These are phyloP conservation scores for Chaetoceros muelleri DNA, from an alignment of 108 stramenopile genomes.

Conservation along the genomic window DNA sequence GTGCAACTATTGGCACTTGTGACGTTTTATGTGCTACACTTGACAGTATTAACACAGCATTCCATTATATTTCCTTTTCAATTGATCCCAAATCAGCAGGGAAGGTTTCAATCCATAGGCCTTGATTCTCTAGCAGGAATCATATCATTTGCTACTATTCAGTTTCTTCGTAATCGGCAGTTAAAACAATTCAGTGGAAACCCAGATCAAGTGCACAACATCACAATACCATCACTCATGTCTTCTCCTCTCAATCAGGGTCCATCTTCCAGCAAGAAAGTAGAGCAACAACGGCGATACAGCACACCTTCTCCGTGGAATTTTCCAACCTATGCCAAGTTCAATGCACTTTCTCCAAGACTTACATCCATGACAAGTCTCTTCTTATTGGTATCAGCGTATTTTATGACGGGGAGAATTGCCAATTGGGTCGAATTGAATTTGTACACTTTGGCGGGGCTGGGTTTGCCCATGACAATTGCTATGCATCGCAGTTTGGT, in stretches of 20 bases:
- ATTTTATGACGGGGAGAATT: slow-evolving; percentile 69
- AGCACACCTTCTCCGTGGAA: slow-evolving; percentile 16
- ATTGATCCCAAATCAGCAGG: slow-evolving; percentile 75
- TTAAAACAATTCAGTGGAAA: neutral
- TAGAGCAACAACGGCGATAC: neutral
- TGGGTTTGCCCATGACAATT: slow-evolving; percentile 55
- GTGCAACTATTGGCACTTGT: slow-evolving; percentile 34
- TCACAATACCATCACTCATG: slow-evolving; percentile 5
- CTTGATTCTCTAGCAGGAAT: slow-evolving; percentile 41
- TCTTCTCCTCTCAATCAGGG: neutral
- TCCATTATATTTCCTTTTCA: slow-evolving; percentile 74
- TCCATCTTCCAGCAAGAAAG: too few species aligned
- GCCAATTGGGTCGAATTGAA: slow-evolving; percentile 62
- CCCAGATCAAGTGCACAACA: slow-evolving; percentile 2
- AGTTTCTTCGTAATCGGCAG: neutral
- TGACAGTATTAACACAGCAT: slow-evolving; percentile 59
- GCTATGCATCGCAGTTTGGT: slow-evolving; percentile 79
- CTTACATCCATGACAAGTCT: slow-evolving; percentile 35
- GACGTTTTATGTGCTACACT: slow-evolving; percentile 46
- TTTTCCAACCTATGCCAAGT: slow-evolving; percentile 9
- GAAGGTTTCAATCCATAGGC: slow-evolving; percentile 74
- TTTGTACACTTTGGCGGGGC: slow-evolving; percentile 47
- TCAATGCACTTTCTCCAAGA: slow-evolving; percentile 11
- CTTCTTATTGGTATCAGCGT: slow-evolving; percentile 48
- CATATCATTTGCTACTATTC: neutral